Conservation (phyloP, 2,329 filamentous ascomycete genomes). For the Lecanicillium sp. region DNA sequence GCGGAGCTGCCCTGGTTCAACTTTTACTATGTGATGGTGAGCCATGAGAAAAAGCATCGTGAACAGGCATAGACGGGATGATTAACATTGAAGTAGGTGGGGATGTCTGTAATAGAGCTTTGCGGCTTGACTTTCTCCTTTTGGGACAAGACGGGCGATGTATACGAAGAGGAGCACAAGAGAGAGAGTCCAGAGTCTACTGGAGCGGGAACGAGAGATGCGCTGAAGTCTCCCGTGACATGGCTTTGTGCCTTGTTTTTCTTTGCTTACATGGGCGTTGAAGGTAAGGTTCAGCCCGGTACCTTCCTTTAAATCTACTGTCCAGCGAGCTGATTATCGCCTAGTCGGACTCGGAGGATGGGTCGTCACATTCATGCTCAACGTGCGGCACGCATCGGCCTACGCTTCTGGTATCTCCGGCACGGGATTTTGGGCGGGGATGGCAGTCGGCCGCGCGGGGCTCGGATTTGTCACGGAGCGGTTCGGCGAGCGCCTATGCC, state of each 20-base stretch:
- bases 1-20: constrained; percentile 56
- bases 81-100: constrained; percentile 25
- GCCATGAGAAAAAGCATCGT: too few relatives aligned
- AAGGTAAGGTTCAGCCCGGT: too few relatives aligned
- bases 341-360: constrained; percentile 64
- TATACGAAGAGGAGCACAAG: constrained; percentile 41
- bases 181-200: constrained; percentile 19
- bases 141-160: constrained; percentile 51
- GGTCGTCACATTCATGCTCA: constrained; percentile 76
- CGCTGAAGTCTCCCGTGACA: constrained; percentile 46
- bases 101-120: constrained; percentile 50
- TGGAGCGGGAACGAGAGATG: constrained; percentile 30
- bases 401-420: constrained; percentile 67
- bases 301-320: not conserved
- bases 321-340: constrained; percentile 9
- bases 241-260: constrained; percentile 65
- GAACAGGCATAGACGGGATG: not conserved
- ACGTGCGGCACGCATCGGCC: constrained; percentile 55
- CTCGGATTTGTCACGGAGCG: constrained; percentile 65
- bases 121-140: constrained; percentile 46
- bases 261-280: constrained; percentile 66
- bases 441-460: constrained; percentile 60
- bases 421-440: constrained; percentile 75
- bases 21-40: constrained; percentile 69
- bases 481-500: constrained; percentile 57